A percentile compares a stretch with the other conserved stretches of the same genome.
phyloP scores from a whole-genome alignment of 371 early-diverging fungal species.

The Rhizopus stolonifer region DNA sequence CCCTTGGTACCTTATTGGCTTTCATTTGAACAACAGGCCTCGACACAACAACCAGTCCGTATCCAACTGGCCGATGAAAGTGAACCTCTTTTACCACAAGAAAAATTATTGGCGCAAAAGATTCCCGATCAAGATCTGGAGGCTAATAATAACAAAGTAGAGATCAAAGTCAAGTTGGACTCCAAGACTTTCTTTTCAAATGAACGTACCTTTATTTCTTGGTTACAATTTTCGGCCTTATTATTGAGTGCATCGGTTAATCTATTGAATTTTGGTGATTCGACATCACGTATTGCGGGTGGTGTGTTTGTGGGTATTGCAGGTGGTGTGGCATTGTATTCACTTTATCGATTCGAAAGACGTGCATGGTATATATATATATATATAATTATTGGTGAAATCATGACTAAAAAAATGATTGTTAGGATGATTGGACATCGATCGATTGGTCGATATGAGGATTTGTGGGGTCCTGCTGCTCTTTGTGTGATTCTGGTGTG shows the following conservation, averaged over 20 bases:
- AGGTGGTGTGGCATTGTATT: slow-evolving; percentile 76
- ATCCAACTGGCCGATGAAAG: slow-evolving; percentile 17
- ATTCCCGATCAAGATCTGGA: slow-evolving; percentile 25
- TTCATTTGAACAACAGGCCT: slow-evolving; percentile 84
- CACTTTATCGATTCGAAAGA: slow-evolving; percentile 87
- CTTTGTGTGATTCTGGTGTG: slow-evolving; percentile 77
- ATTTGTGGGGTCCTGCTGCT: slow-evolving; percentile 72
- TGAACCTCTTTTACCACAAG: not conserved
- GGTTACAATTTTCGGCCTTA: slow-evolving; percentile 69
- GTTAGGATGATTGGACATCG: slow-evolving; percentile 56
- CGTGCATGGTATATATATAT: slow-evolving; percentile 53
- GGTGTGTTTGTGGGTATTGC: slow-evolving; percentile 73
- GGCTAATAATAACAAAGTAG: not conserved
- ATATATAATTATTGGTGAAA: slow-evolving; percentile 15
- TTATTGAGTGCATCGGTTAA: slow-evolving; percentile 66
- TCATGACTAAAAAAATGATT: slow-evolving; percentile 6
- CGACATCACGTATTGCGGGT: slow-evolving; percentile 56
- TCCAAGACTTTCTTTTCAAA: slow-evolving; percentile 98
- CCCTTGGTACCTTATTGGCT: slow-evolving; percentile 93
- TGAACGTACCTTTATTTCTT: slow-evolving; percentile 93
- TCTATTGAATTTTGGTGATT: slow-evolving; percentile 72
- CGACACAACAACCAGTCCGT: slow-evolving; percentile 67
- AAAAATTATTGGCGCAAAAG: slow-evolving; percentile 5
- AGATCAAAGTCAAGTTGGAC: slow-evolving; percentile 58
- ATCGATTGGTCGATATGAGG: slow-evolving; percentile 56